Evolutionary conservation across 192 early-diverging fungal genomes (phyloP).

Genomic region (Coemansia interrupta): DNA sequence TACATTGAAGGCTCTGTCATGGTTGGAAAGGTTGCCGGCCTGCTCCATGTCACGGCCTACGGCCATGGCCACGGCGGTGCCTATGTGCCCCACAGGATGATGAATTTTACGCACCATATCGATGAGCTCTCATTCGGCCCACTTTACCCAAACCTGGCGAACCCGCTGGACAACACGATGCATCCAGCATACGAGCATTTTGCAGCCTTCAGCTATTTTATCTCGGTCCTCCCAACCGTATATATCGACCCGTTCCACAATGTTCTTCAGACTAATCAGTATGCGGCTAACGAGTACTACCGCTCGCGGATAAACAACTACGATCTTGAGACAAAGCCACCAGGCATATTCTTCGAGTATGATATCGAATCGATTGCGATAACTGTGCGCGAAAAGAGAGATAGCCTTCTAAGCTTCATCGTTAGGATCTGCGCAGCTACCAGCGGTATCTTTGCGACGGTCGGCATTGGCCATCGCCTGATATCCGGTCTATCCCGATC

Average conservation of each 20-base stretch:
- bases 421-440: slow-evolving; percentile 82
- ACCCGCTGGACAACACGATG: slow-evolving; percentile 81
- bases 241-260: slow-evolving; percentile 61
- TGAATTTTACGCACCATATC: slow-evolving; percentile 95
- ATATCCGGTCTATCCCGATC: background rate
- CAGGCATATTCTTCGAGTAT: slow-evolving; percentile 86
- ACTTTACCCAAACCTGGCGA: slow-evolving; percentile 77
- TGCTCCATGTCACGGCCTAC: slow-evolving; percentile 85
- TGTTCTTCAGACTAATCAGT: slow-evolving; percentile 83
- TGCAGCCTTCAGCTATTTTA: slow-evolving; percentile 82
- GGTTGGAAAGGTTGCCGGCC: slow-evolving; percentile 80
- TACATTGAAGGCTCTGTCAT: slow-evolving; percentile 67
- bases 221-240: slow-evolving; percentile 80
- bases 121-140: slow-evolving; percentile 88
- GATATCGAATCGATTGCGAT: slow-evolving; percentile 87
- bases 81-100: slow-evolving; percentile 58
- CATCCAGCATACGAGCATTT: slow-evolving; percentile 61
- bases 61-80: slow-evolving; percentile 81
- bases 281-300: slow-evolving; percentile 83
- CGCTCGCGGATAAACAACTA: slow-evolving; percentile 14
- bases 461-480: slow-evolving; percentile 57
- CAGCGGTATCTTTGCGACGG: slow-evolving; percentile 75
- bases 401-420: slow-evolving; percentile 66
- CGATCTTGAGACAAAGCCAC: slow-evolving; percentile 16
- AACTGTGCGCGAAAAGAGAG: slow-evolving; percentile 64